Evolutionary conservation across 2,329 filamentous ascomycete genomes (phyloP).

Genomic region (Botrytis sinoallii): DNA sequence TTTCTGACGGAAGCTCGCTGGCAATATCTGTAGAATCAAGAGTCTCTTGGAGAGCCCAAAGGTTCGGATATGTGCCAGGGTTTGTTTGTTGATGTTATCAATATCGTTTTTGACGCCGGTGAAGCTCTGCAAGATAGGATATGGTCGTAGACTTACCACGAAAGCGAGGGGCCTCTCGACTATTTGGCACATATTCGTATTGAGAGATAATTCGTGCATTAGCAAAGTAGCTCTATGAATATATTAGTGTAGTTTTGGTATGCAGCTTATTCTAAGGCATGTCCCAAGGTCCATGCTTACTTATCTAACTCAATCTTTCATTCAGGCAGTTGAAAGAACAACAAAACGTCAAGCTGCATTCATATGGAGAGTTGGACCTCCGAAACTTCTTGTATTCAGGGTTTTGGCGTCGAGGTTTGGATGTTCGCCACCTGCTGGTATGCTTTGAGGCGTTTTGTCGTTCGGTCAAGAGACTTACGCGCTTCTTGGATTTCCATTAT

Average conservation of each 20-base stretch:
- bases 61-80: not conserved
- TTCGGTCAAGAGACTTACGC: not conserved
- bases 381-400: not conserved
- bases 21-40: not conserved
- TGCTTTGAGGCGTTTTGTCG: not conserved
- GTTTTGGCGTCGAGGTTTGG: not conserved
- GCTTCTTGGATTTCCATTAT: not conserved
- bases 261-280: no score
- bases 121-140: not conserved
- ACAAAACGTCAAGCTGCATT: not conserved
- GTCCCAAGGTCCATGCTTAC: no score
- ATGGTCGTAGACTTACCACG: constrained; percentile 69
- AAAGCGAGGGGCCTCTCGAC: constrained; percentile 90
- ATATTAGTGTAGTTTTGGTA: constrained; percentile 9
- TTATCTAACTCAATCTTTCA: constrained; percentile 71
- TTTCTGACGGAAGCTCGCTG: not conserved
- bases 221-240: constrained; percentile 68
- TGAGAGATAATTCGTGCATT: constrained; percentile 73
- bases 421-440: not conserved
- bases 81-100: not conserved
- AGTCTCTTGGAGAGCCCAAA: not conserved
- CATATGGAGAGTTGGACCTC: not conserved
- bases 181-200: constrained; percentile 78
- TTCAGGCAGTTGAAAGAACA: constrained; percentile 28
- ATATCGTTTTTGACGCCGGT: not conserved